phyloP scores from a whole-genome alignment of 768 basidiomycete species.

The Termitomyces sp. region DNA sequence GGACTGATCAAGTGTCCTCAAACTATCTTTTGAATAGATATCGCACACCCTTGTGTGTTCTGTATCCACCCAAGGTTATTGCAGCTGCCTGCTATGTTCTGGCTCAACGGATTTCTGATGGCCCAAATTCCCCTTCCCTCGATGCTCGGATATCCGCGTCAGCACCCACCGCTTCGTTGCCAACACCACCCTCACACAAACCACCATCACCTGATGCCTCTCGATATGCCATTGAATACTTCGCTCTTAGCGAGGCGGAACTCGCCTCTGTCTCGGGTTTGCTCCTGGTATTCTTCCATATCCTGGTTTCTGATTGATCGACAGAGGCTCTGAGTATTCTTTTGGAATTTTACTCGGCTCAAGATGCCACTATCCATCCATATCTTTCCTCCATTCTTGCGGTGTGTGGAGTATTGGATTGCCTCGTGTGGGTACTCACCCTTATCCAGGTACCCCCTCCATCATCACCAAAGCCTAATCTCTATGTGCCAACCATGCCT shows the following conservation, averaged over 20 bases:
- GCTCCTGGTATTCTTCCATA: slow-evolving; percentile 10
- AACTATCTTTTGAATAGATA: slow-evolving; percentile 46
- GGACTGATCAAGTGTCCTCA: slow-evolving; percentile 8
- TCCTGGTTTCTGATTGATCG: slow-evolving; percentile 7
- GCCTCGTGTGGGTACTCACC: background rate
- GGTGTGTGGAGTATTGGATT: slow-evolving; percentile 37
- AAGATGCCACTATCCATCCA: slow-evolving; percentile 48
- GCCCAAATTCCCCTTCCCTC: slow-evolving; percentile 70
- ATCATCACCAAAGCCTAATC: slow-evolving; percentile 24
- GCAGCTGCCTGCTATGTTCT: slow-evolving; percentile 79
- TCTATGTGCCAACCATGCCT: slow-evolving; percentile 20
- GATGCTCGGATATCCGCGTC: slow-evolving; percentile 72
- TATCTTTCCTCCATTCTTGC: slow-evolving; percentile 49
- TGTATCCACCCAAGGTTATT: slow-evolving; percentile 67
- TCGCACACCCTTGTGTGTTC: slow-evolving; percentile 74
- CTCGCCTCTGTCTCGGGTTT: slow-evolving; percentile 60
- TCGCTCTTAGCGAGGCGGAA: slow-evolving; percentile 60
- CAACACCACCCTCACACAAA: slow-evolving; percentile 79
- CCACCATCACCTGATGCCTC: slow-evolving; percentile 69
- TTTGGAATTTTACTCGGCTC: slow-evolving; percentile 70
- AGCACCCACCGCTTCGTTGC: slow-evolving; percentile 72
- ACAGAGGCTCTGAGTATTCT: slow-evolving; percentile 65
- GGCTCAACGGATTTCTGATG: slow-evolving; percentile 70
- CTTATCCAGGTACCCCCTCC: slow-evolving; percentile 49
- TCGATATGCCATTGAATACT: slow-evolving; percentile 66